phyloP scores from a whole-genome alignment of 176 grass and related monocot species.

The Triticum timopheevii region DNA sequence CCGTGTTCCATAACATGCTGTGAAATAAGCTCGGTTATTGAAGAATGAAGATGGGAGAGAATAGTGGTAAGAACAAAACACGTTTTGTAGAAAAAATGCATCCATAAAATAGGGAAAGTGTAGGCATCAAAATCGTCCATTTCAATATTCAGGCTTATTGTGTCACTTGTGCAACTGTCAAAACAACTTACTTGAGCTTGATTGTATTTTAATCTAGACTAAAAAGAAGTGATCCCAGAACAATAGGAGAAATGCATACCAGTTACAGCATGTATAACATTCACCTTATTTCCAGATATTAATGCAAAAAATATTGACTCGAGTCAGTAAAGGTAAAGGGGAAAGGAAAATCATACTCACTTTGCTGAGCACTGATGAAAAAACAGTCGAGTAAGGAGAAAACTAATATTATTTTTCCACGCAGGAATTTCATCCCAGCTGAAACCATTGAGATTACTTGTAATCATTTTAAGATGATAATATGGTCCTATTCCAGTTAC shows the following conservation, averaged over 20 bases:
- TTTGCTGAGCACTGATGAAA: background rate
- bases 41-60: background rate
- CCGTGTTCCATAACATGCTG: conserved; percentile 51
- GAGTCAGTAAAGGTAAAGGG: background rate
- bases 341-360: background rate
- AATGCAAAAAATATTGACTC: background rate
- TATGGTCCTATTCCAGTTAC: background rate
- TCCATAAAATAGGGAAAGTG: background rate
- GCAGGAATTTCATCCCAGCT: background rate
- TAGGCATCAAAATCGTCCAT: background rate
- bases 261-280: background rate
- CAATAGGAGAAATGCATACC: too few relatives aligned
- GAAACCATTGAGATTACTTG: background rate
- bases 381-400: background rate
- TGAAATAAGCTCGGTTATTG: conserved; percentile 8
- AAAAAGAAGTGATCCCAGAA: background rate
- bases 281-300: background rate
- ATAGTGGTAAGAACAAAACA: background rate
- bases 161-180: background rate
- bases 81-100: background rate
- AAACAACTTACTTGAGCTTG: background rate
- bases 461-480: background rate
- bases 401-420: background rate
- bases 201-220: background rate
- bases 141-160: background rate